Base-by-base conservation (phyloP, 805 yeast genomes). In the Suhomyces xylopsoci region DNA sequence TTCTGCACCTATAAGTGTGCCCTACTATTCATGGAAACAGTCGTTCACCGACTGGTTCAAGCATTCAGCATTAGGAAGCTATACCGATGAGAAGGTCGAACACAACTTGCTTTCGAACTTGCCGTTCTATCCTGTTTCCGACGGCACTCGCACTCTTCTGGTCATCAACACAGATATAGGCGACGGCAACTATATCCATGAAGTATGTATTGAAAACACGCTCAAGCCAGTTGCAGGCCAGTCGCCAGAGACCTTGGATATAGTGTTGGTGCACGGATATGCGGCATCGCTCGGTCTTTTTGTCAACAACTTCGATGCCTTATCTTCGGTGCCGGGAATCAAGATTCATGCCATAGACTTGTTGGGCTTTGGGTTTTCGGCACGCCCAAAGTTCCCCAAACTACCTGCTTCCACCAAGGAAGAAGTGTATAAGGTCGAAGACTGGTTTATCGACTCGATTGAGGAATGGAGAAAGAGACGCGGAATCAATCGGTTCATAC, bases 231-330 rank as follows among this genome's bases (percentile, higher is more conserved):
- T 48, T 1, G 43, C 24, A 2, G 49, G 38, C 22, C 22, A 34
- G 22, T 36, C 49, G 1, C 49, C 49, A 19, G 44, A 47, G 19
- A 54, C 55, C 3, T 70, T 67, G 51, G 88, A 84, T 67, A 67
- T 91, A 22, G 90, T 94, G 2, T 68, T 93, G 55, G 70, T 94
- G 4, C 99, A 93, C 68, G 99, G 99, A 0, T 91, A 90, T 64
- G 97, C 96, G 1, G 96, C 98, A 0, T 89, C 96, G 1, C 80
- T 91, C 12, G 93, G 96, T 24, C 84, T 90, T 51, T 93, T 83
- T 60, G 81, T 85, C 62, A 81, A 86, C 55, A 93, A 89, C 63
- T 81, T 89, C 57, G 81, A 79, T 45, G 60, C 51, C 26, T 66
- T 80, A 28, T 69, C 76, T 7, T 60, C 71, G 5, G 70, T 85